phyloP scores from a whole-genome alignment of 116 monocot species.

The Zostera marina region DNA sequence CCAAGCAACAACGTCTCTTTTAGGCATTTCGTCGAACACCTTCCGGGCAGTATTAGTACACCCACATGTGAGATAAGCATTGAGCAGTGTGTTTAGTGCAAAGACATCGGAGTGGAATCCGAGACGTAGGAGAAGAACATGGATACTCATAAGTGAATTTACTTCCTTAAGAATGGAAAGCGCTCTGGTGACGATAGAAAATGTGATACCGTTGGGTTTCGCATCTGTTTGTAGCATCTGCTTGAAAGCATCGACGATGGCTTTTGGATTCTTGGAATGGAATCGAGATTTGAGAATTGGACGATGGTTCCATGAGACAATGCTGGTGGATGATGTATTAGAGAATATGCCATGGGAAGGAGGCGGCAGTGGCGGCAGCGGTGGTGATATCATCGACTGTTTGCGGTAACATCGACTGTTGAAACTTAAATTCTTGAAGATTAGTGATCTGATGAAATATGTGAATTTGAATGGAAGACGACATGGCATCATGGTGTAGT shows the following conservation, averaged over 20 bases:
- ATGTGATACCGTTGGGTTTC: slow-evolving; percentile 16
- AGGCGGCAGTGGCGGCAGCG: too few species aligned
- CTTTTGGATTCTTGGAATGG: background rate
- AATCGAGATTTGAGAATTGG: slow-evolving; percentile 8
- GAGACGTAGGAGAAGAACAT: slow-evolving; percentile 6
- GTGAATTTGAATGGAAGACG: too few species aligned
- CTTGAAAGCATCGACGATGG: slow-evolving; percentile 4
- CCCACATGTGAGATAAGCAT: slow-evolving; percentile 10
- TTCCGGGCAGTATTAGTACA: slow-evolving; percentile 5
- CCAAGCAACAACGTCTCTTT: slow-evolving; percentile 28
- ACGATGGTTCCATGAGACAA: too few species aligned
- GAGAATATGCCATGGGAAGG: too few species aligned
- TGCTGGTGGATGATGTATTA: too few species aligned
- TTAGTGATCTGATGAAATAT: too few species aligned
- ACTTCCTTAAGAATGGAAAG: slow-evolving; percentile 1
- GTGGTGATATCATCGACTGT: too few species aligned
- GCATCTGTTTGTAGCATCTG: slow-evolving; percentile 6
- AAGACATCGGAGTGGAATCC: slow-evolving; percentile 12
- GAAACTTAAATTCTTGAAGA: too few species aligned
- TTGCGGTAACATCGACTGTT: too few species aligned
- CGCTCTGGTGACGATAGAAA: slow-evolving; percentile 16
- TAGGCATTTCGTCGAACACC: slow-evolving; percentile 26
- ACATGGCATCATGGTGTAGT: too few species aligned
- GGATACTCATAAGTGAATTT: slow-evolving; percentile 2
- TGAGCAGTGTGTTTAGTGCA: background rate